Conservation (phyloP, 371 early-diverging fungal species). For the Apophysomyces variabilis region DNA sequence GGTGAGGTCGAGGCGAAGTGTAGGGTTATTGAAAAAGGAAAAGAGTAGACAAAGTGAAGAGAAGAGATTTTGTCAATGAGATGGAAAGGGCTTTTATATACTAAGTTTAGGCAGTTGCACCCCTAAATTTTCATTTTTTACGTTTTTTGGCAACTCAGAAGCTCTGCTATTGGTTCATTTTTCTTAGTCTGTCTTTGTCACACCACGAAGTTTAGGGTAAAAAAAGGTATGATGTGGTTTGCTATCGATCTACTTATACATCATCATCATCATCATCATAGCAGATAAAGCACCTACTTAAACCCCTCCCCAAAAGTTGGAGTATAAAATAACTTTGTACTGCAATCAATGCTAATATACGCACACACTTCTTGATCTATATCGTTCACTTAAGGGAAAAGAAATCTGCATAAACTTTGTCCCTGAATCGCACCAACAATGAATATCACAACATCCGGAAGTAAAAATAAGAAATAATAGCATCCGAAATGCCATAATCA, state of each 20-base stretch:
- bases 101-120: not conserved
- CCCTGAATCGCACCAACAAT: conserved; percentile 11
- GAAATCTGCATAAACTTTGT: conserved; percentile 7
- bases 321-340: no score
- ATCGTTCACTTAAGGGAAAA: not conserved
- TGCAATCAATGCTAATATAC: no score
- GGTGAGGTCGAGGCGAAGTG: no score
- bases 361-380: no score
- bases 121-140: not conserved
- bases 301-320: no score
- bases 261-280: not conserved
- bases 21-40: not conserved
- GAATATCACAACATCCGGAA: conserved; percentile 4
- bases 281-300: not conserved
- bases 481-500: not conserved
- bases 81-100: conserved; percentile 1
- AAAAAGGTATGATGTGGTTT: conserved; percentile 7
- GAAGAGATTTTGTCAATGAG: not conserved
- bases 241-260: not conserved
- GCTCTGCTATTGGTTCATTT: conserved; percentile 7
- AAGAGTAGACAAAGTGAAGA: conserved; percentile 6
- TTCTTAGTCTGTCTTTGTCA: not conserved
- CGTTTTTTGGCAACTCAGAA: conserved; percentile 10
- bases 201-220: conserved; percentile 3
- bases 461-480: not conserved